These are phyloP conservation scores for Fusarium redolens DNA, from an alignment of 2,329 filamentous ascomycete species.

Conservation along the genomic window DNA sequence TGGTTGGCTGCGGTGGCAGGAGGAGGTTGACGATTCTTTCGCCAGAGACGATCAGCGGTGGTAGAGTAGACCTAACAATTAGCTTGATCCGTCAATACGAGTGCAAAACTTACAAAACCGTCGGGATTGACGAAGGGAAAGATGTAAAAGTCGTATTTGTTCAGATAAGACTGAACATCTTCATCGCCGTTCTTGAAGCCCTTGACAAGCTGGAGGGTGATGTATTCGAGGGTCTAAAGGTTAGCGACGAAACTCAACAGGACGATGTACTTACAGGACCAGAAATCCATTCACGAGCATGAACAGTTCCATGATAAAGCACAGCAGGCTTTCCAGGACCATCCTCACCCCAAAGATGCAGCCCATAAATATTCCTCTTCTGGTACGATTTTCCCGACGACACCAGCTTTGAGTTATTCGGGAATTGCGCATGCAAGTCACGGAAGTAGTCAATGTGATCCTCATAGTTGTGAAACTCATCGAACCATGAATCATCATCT, in stretches of 20 bases:
- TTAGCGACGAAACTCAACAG: background rate
- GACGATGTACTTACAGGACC: conserved; percentile 61
- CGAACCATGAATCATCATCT: conserved; percentile 57
- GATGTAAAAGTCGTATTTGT: conserved; percentile 69
- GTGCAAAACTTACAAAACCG: conserved; percentile 43
- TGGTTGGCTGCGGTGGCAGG: conserved; percentile 34
- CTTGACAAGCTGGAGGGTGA: conserved; percentile 58
- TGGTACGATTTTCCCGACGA: conserved; percentile 58
- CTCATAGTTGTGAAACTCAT: conserved; percentile 62
- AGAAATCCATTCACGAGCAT: conserved; percentile 66
- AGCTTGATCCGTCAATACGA: background rate
- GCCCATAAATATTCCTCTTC: conserved; percentile 66
- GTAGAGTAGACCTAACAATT: conserved; percentile 56
- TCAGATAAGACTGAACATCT: conserved; percentile 56
- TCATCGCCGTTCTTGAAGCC: conserved; percentile 53
- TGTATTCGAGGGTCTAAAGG: conserved; percentile 57
- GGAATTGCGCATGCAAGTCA: conserved; percentile 55
- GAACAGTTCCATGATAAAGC: conserved; percentile 63
- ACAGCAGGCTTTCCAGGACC: conserved; percentile 61
- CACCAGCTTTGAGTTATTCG: conserved; percentile 59
- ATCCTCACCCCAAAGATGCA: conserved; percentile 60
- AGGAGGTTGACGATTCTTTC: conserved; percentile 62
- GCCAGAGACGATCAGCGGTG: conserved; percentile 60
- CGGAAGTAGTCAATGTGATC: conserved; percentile 60
- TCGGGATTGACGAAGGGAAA: conserved; percentile 63